Base-by-base conservation (phyloP, 2,329 filamentous ascomycete species). In the Ophiocordyceps polyrhachis-furcata region DNA sequence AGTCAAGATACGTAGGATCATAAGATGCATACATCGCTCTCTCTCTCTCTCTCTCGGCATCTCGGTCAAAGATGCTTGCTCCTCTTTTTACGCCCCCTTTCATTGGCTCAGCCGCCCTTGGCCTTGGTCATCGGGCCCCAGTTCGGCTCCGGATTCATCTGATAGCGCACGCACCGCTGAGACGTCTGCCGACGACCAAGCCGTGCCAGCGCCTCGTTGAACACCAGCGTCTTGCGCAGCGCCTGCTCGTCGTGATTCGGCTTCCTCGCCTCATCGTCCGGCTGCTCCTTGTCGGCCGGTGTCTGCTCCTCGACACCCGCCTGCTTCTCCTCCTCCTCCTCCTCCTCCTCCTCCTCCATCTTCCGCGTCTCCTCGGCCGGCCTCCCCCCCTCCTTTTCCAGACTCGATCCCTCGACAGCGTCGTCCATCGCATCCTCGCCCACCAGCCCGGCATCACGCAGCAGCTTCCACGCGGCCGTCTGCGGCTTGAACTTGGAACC, bases 71-170 rank as follows among this genome's bases (percentile, higher is more conserved):
- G n/a, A 15, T 37, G 4, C 14, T 35, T 37, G 4, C 14, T 35
- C 31, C 14, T 35, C 31, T 14, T 35, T 35, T n/a, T n/a, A 2
- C 14, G 8, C 31, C 5, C 31, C n/a, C 4, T 35, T 11, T 28
- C 25, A 5, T 12, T 29, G 21, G 9, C 29, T 31, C 25, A 48
- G 20, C 38, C 41, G 14, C 47, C 67, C 50, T 60, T 69, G 23
- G 74, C 74, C 50, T 67, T 66, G 44, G 64, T 68, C 76, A 93
- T 77, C 1, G 91, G 91, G 0, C 91, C 91, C 91, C 91, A 98
- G 59, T 96, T 91, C 56, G 86, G 80, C 48, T 81, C 70, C 41
- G 91, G 91, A 58, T 96, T 96, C 48, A 80, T 65, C 65, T 94
- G 91, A 61, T 95, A 98, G 49, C 89, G 71, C 45, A 93, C 78